These are phyloP conservation scores for Clonostachys rosea DNA, from an alignment of 2,329 filamentous ascomycete species.

Conservation along the genomic window DNA sequence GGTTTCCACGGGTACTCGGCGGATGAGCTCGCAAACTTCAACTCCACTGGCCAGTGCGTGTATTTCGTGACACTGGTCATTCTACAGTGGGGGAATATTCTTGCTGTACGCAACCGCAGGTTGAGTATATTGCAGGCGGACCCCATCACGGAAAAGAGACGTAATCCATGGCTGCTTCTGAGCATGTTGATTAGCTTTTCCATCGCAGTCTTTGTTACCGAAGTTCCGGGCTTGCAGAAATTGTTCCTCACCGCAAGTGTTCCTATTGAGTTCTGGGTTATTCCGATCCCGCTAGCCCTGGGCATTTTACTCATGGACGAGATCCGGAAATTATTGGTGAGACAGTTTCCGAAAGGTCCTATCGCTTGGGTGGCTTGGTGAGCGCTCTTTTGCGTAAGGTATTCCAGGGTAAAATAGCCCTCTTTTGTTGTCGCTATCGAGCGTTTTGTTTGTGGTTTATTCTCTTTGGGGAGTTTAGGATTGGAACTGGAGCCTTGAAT, in stretches of 20 bases:
- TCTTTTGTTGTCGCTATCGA: too few relatives aligned
- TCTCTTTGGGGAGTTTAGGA: too few relatives aligned
- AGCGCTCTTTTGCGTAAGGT: background rate
- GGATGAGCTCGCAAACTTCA: constrained; percentile 40
- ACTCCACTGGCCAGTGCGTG: constrained; percentile 42
- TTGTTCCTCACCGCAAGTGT: constrained; percentile 44
- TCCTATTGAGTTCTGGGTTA: constrained; percentile 46
- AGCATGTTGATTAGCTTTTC: constrained; percentile 38
- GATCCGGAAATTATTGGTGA: constrained; percentile 42
- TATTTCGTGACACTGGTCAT: constrained; percentile 51
- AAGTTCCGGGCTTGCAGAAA: constrained; percentile 40
- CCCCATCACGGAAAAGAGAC: constrained; percentile 36
- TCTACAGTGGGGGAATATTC: constrained; percentile 48
- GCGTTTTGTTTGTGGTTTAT: too few relatives aligned
- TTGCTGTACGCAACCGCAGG: constrained; percentile 44
- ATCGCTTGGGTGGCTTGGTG: constrained; percentile 46
- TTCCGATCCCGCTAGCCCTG: constrained; percentile 43
- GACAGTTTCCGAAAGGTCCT: constrained; percentile 34
- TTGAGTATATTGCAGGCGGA: constrained; percentile 46
- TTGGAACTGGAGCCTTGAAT: too few relatives aligned
- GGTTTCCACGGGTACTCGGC: constrained; percentile 43
- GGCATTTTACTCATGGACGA: constrained; percentile 48
- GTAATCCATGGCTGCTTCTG: constrained; percentile 43
- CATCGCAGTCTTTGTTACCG: constrained; percentile 49
- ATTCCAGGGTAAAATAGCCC: too few relatives aligned